These are phyloP conservation scores for Apiospora marii DNA, from an alignment of 2,329 filamentous ascomycete genomes.

Conservation along the genomic window DNA sequence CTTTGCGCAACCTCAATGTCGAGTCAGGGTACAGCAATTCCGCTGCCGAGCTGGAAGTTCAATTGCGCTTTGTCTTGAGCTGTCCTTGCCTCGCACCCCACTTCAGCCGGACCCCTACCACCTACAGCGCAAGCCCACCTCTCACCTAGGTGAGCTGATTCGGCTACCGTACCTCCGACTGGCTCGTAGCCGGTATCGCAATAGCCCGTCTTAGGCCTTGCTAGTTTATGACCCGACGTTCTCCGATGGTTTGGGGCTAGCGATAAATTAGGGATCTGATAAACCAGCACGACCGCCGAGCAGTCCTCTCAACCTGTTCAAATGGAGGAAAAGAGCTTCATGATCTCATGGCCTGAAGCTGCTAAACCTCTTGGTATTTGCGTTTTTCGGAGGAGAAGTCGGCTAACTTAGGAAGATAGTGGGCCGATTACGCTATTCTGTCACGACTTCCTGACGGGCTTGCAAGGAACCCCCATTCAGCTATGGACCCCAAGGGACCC, in stretches of 20 bases:
- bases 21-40: background rate
- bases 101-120: background rate
- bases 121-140: slow-evolving; percentile 12
- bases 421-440: background rate
- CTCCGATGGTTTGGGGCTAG: slow-evolving; percentile 15
- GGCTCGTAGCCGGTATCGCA: slow-evolving; percentile 10
- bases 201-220: background rate
- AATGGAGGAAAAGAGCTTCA: background rate
- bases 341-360: background rate
- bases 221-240: background rate
- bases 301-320: background rate
- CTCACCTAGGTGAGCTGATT: slow-evolving; percentile 9
- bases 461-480: slow-evolving; percentile 8
- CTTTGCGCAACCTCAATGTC: background rate
- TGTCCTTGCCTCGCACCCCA: background rate
- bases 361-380: slow-evolving; percentile 8
- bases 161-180: background rate
- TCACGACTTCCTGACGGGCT: background rate
- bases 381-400: slow-evolving; percentile 5
- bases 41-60: background rate
- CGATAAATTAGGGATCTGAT: background rate
- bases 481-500: slow-evolving; percentile 17
- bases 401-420: slow-evolving; percentile 3
- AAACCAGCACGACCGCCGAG: background rate
- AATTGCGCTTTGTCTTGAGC: background rate